Conservation (phyloP, 2,329 filamentous ascomycete genomes). For the Fusarium camptoceras region DNA sequence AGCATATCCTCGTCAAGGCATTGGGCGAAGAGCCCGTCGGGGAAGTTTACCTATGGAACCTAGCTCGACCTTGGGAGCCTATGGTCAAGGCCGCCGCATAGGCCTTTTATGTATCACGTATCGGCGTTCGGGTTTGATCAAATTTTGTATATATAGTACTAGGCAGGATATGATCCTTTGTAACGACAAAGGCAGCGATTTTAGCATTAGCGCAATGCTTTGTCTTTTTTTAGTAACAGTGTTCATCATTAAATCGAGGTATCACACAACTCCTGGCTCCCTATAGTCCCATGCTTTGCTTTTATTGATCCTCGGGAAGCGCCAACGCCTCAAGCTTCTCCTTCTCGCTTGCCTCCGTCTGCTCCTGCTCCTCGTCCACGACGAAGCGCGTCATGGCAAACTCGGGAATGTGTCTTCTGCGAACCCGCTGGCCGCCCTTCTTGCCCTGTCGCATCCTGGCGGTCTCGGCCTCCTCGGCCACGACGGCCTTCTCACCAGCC, state of each 20-base stretch:
- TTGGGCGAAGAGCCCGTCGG: slow-evolving; percentile 49
- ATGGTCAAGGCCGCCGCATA: slow-evolving; percentile 56
- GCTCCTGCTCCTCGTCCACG: slow-evolving; percentile 58
- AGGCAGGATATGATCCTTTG: slow-evolving; percentile 10
- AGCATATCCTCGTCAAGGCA: slow-evolving; percentile 54
- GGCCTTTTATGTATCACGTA: slow-evolving; percentile 4
- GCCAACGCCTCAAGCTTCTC: slow-evolving; percentile 41
- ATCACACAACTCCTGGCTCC: slow-evolving; percentile 49
- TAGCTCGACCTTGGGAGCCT: slow-evolving; percentile 57
- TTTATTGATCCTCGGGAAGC: slow-evolving; percentile 43
- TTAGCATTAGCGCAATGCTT: slow-evolving; percentile 34
- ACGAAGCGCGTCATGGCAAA: slow-evolving; percentile 69
- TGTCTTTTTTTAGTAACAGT: slow-evolving; percentile 33
- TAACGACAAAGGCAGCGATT: slow-evolving; percentile 16
- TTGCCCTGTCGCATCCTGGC: slow-evolving; percentile 52
- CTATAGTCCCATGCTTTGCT: slow-evolving; percentile 36
- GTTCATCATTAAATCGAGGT: slow-evolving; percentile 47
- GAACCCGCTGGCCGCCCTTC: slow-evolving; percentile 47
- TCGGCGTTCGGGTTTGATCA: slow-evolving; percentile 30
- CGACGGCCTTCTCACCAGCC: slow-evolving; percentile 71
- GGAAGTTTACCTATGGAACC: slow-evolving; percentile 57
- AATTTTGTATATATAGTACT: slow-evolving; percentile 19
- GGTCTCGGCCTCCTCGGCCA: slow-evolving; percentile 59
- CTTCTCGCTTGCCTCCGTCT: slow-evolving; percentile 39
- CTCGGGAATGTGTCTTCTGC: slow-evolving; percentile 59